Percentiles rank a stretch among this genome's conserved stretches.
Evolutionary conservation across 192 early-diverging fungal genomes (phyloP).

Genomic region (Chytriomyces confervae): DNA sequence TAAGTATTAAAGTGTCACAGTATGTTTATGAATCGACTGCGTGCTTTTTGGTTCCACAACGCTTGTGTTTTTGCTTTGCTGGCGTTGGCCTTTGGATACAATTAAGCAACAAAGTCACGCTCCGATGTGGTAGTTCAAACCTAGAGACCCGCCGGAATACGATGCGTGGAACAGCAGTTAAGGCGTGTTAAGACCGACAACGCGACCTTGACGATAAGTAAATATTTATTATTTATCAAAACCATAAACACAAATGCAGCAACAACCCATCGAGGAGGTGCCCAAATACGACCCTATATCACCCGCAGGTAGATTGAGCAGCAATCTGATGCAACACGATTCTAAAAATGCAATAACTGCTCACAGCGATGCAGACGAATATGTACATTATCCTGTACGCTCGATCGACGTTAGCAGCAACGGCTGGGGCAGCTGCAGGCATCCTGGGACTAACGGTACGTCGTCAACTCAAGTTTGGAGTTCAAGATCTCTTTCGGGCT

Average conservation of each 20-base stretch:
- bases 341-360: not conserved
- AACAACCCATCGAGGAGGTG: slow-evolving; percentile 5
- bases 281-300: slow-evolving; percentile 32
- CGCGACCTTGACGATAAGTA: not conserved
- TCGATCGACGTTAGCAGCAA: slow-evolving; percentile 68
- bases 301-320: slow-evolving; percentile 4
- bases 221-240: not conserved
- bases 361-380: slow-evolving; percentile 54
- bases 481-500: too few relatives aligned
- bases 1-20: too few relatives aligned
- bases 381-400: slow-evolving; percentile 63
- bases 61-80: too few relatives aligned
- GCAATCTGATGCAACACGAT: not conserved
- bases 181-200: not conserved
- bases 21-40: too few relatives aligned
- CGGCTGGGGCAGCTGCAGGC: slow-evolving; percentile 79
- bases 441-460: slow-evolving; percentile 80
- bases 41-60: too few relatives aligned
- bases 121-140: not conserved
- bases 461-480: not conserved
- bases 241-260: not conserved
- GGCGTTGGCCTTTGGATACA: too few relatives aligned
- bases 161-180: not conserved
- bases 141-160: not conserved
- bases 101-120: not conserved